A percentile compares a stretch with the other conserved stretches of the same genome.
phyloP scores from a whole-genome alignment of 2,329 filamentous ascomycete genomes.

The Verticillium longisporum region DNA sequence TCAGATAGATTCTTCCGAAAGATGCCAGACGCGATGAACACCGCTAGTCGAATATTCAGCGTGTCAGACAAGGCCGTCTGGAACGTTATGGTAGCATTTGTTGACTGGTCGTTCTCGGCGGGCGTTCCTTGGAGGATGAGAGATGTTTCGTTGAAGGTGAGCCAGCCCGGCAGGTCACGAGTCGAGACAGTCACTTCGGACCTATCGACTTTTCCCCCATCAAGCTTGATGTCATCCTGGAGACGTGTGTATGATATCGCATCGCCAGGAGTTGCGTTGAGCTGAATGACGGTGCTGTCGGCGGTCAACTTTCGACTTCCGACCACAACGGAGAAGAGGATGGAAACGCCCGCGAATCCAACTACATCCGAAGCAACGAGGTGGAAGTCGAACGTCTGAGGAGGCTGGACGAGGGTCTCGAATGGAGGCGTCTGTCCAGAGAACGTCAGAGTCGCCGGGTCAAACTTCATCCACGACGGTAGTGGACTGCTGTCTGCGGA shows the following conservation, averaged over 20 bases:
- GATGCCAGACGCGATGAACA: conserved; percentile 27
- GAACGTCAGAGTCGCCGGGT: conserved; percentile 57
- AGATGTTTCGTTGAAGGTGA: conserved; percentile 55
- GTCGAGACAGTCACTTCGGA: conserved; percentile 46
- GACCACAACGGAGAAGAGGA: conserved; percentile 66
- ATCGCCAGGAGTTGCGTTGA: conserved; percentile 50
- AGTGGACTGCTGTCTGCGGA: conserved; percentile 73
- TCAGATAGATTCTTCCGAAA: conserved; percentile 32
- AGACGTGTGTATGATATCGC: conserved; percentile 47
- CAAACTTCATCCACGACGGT: conserved; percentile 79
- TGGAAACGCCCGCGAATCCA: conserved; percentile 64
- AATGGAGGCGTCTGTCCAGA: conserved; percentile 63
- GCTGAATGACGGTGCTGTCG: conserved; percentile 44
- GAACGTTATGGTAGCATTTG: conserved; percentile 57
- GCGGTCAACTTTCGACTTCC: conserved; percentile 64
- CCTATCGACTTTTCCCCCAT: conserved; percentile 42
- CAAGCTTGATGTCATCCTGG: conserved; percentile 44
- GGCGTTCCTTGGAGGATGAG: conserved; percentile 60
- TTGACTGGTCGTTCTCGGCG: conserved; percentile 47
- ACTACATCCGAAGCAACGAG: conserved; percentile 72
- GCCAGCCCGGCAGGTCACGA: conserved; percentile 57
- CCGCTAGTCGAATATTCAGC: conserved; percentile 45
- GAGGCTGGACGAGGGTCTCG: conserved; percentile 55
- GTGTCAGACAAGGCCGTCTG: conserved; percentile 52
- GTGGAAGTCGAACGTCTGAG: conserved; percentile 65